Base-by-base conservation (phyloP, 495 filamentous ascomycete genomes). In the Aspergillus cristatus region DNA sequence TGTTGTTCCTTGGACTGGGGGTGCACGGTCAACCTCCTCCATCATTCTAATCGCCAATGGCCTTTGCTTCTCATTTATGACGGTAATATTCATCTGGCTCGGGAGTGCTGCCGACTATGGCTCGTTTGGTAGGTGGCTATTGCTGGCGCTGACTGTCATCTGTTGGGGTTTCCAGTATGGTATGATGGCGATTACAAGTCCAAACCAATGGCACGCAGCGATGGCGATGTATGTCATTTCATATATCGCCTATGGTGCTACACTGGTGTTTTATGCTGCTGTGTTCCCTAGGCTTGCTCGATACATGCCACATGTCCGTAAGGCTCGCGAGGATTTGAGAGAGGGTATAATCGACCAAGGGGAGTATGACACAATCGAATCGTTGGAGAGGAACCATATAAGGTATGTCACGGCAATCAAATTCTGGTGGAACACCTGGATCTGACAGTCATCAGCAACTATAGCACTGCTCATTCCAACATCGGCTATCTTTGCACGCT, bases 81-180 rank as follows among this genome's bases (percentile, higher is more conserved):
- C 67, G 1, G 51, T 70, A 4, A 63, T 70, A 4, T 72, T 72
- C 37, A 50, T 72, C 7, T 64, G 62, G 49, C 51, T 72, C 1
- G 69, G 69, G 0, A 67, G 60, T 39, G 65, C 67, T 15, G 69
- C 69, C 12, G 69, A 72, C 37, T 70, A 71, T 38, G 67, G 67
- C 31, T 63, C 55, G 2, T 72, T 72, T 36, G 65, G 69, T 1
- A 53, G 64, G 43, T 72, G 67, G 67, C 43, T 72, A 18, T 58
- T 72, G 11, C 41, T 72, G 7, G 52, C 33, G 0, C 40, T 72
- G n/a, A 71, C 67, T 0, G 55, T 69, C 5, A 46, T 70, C 28
- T 68, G 65, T 28, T 72, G 69, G 69, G 55, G 58, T 0, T 48
- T 71, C 35, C 67, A 71, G 40, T 71, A 69, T 31, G 59, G 56